Base-by-base conservation (phyloP, 2,329 filamentous ascomycete species). In the Fusarium anthophilum region DNA sequence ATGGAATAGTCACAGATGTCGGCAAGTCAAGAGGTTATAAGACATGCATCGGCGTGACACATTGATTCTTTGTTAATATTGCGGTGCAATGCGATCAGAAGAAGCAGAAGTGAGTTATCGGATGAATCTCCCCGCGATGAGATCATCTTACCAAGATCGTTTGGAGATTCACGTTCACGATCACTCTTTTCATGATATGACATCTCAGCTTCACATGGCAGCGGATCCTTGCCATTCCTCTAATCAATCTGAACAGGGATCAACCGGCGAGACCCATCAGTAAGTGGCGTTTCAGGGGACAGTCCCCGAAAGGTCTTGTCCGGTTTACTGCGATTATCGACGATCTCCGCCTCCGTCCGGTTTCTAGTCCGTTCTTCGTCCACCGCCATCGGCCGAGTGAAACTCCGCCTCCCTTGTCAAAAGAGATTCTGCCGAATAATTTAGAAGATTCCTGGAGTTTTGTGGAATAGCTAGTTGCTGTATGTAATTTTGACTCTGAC, bases 21-120 rank as follows among this genome's bases (percentile, higher is more conserved):
- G 24, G 20, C 51, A 11, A 10, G 51, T 2, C 4, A 17, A 51
- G 18, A 6, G n/a, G 15, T 26, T 50, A 43, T 18, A 60, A 43
- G 63, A 43, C 22, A 35, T 28, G 24, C 54, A 38, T 50, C 63
- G 63, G 63, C 63, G 41, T 68, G 66, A 68, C 63, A 62, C 47
- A 68, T 62, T 44, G 8, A 5, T 41, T 60, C 14, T n/a, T 8
- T 37, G 3, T 26, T 44, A 2, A n/a, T 22, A 11, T 39, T 58
- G 53, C n/a, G 28, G 6, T 28, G 18, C 8, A 47, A 47, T 48
- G 45, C 7, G 4, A n/a, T 30, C 7, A 14, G 32, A 30, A 48
- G 20, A 47, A 41, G 22, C 22, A 41, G 22, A 41, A n/a, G 39
- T 41, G 13, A 37, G 5, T 38, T 35, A 10, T 48, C 61, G 61